Percentiles rank a stretch among this genome's conserved stretches.
These are phyloP conservation scores for Dipteronia dyeriana DNA, from an alignment of 345 rosid species.

Conservation along the genomic window DNA sequence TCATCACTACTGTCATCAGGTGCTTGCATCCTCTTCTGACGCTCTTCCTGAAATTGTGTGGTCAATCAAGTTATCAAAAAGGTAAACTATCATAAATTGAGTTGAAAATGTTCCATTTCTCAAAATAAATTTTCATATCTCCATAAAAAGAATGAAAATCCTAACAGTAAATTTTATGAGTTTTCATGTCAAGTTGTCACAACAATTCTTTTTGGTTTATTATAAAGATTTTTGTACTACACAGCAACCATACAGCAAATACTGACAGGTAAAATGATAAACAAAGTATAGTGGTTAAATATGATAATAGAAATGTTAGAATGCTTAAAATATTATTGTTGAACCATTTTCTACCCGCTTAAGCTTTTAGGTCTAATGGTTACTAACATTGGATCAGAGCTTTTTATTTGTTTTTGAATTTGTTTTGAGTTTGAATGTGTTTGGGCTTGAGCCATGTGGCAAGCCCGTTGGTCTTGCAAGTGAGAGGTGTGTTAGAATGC, in stretches of 20 bases:
- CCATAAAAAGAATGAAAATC: not conserved
- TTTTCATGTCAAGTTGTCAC: too few relatives aligned
- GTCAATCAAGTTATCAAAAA: not conserved
- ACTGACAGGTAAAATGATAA: not conserved
- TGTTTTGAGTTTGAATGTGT: too few relatives aligned
- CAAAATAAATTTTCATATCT: not conserved
- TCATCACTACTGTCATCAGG: constrained; percentile 71
- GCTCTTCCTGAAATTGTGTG: constrained; percentile 61
- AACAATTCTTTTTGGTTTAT: not conserved
- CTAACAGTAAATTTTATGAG: not conserved
- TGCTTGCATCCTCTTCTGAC: constrained; percentile 80
- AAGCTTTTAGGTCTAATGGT: too few relatives aligned
- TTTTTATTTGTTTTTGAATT: too few relatives aligned
- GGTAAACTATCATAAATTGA: not conserved
- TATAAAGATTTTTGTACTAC: not conserved
- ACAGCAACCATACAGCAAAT: not conserved
- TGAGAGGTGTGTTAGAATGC: too few relatives aligned
- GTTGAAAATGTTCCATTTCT: constrained; percentile 11
- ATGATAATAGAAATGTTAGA: too few relatives aligned
- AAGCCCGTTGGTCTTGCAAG: too few relatives aligned
- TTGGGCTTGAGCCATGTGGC: too few relatives aligned
- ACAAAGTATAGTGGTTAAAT: not conserved
- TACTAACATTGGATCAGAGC: too few relatives aligned
- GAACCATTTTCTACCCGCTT: too few relatives aligned
- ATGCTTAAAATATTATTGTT: too few relatives aligned